Evolutionary conservation across 805 yeast genomes (phyloP).

Genomic region (Sugiyamaella smithiae): DNA sequence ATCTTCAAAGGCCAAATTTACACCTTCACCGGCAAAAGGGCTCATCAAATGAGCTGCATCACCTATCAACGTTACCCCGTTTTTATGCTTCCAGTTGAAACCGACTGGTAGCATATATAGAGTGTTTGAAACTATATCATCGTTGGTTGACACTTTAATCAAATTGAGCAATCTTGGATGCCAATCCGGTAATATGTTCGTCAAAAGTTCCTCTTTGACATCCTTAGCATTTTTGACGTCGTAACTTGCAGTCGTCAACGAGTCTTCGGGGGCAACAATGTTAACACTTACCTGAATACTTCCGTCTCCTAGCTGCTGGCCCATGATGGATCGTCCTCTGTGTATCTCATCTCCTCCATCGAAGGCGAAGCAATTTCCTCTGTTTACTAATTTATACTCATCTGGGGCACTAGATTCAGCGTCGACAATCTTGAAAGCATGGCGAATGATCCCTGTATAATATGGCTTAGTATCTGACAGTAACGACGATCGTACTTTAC

Average conservation of each 20-base stretch:
- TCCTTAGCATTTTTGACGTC: not conserved
- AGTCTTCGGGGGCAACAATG: not conserved
- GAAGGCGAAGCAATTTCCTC: not conserved
- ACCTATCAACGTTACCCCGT: not conserved
- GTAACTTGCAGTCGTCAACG: not conserved
- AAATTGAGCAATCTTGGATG: not conserved
- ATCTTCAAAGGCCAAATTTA: constrained; percentile 2
- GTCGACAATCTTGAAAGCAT: not conserved
- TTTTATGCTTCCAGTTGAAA: not conserved
- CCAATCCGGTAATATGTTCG: not conserved
- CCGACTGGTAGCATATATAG: constrained; percentile 6
- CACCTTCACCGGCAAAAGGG: constrained; percentile 1
- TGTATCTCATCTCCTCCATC: not conserved
- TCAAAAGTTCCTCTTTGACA: not conserved
- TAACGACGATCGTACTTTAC: not conserved
- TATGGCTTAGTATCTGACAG: not conserved
- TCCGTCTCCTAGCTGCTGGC: not conserved
- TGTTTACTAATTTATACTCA: not conserved
- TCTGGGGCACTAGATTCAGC: not conserved
- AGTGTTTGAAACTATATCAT: not conserved
- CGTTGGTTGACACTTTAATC: not conserved
- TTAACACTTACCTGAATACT: not conserved
- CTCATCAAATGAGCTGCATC: constrained; percentile 5
- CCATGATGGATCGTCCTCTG: not conserved
- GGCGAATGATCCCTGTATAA: not conserved